Evolutionary conservation across 192 early-diverging fungal genomes (phyloP).

Genomic region (Coemansia sp.): DNA sequence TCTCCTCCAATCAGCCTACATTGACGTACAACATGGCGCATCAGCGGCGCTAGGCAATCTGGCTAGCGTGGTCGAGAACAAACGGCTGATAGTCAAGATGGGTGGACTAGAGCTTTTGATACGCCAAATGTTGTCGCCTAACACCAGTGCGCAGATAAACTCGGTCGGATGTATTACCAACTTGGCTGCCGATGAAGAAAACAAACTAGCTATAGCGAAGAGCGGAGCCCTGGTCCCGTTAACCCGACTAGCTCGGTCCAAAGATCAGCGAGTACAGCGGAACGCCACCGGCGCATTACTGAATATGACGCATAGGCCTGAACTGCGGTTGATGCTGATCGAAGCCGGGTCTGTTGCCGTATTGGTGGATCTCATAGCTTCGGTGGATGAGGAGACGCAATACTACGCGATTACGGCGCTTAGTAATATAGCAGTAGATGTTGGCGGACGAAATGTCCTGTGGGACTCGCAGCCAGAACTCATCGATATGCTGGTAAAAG

Average conservation of each 20-base stretch:
- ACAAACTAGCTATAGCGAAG: constrained; percentile 79
- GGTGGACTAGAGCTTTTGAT: constrained; percentile 78
- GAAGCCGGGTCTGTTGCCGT: constrained; percentile 76
- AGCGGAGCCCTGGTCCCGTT: constrained; percentile 77
- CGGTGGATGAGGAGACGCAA: constrained; percentile 79
- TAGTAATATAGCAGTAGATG: constrained; percentile 88
- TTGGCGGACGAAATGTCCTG: constrained; percentile 63
- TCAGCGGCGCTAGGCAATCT: constrained; percentile 84
- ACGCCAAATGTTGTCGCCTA: constrained; percentile 75
- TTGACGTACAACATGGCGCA: constrained; percentile 78
- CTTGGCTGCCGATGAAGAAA: constrained; percentile 77
- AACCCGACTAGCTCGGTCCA: constrained; percentile 71
- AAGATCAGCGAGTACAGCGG: constrained; percentile 79
- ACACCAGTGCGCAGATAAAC: constrained; percentile 84
- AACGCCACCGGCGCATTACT: constrained; percentile 89
- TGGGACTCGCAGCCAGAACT: constrained; percentile 73
- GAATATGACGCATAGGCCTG: constrained; percentile 87
- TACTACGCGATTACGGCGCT: constrained; percentile 91
- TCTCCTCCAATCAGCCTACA: constrained; percentile 72
- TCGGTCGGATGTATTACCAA: constrained; percentile 93
- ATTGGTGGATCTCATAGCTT: constrained; percentile 70
- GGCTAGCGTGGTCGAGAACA: constrained; percentile 68
- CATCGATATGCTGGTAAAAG: constrained; percentile 67
- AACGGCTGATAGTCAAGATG: constrained; percentile 74
- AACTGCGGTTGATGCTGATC: constrained; percentile 71